Base-by-base conservation (phyloP, 768 basidiomycete species). In the Crassisporium funariophilum region DNA sequence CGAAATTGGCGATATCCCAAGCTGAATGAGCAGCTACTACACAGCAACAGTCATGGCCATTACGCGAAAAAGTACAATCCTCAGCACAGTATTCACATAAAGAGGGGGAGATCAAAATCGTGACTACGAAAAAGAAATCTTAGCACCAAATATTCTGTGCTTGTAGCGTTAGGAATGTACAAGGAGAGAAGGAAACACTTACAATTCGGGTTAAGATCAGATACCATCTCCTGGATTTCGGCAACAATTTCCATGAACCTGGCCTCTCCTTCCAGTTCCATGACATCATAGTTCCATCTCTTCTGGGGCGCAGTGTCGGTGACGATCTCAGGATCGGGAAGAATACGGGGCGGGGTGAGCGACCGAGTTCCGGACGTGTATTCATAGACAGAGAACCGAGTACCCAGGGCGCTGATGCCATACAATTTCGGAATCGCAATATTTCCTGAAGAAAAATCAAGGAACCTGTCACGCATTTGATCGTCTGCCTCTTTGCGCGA, bases 381-480 rank as follows among this genome's bases (percentile, higher is more conserved):
- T 37, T 37, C 35, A 16, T 37, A 37, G 35, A 37, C 16, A 4
- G 35, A 37, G 35, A 37, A 37, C 9, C 13, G 0, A 5, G 47
- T 48, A 24, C 51, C 47, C 41, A 53, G 12, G 35, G 41, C 51
- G 33, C 47, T 53, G 16, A 49, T 7, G 16, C 51, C 51, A 49
- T 11, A 5, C 27, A 49, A 33, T 16, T 42, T 53, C 15, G 47
- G 37, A 21, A 17, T 53, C 2, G 40, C 40, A 27, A 49, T 20
- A 21, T 17, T 42, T 15, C 41, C 23, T 8, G 47, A 36, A 19
- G 27, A 7, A 20, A 17, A 22, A 43, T 43, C 23, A 37, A 29
- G 24, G 41, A 57, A 47, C 36, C 45, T 51, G 22, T 43, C 25
- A 29, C 54, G 53, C 46, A 57, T 57, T 21, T 57, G 54, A 19